Percentiles rank a stretch among this genome's conserved stretches.
Conservation (phyloP, 2,329 filamentous ascomycete species). For the Zymoseptoria crescenta region DNA sequence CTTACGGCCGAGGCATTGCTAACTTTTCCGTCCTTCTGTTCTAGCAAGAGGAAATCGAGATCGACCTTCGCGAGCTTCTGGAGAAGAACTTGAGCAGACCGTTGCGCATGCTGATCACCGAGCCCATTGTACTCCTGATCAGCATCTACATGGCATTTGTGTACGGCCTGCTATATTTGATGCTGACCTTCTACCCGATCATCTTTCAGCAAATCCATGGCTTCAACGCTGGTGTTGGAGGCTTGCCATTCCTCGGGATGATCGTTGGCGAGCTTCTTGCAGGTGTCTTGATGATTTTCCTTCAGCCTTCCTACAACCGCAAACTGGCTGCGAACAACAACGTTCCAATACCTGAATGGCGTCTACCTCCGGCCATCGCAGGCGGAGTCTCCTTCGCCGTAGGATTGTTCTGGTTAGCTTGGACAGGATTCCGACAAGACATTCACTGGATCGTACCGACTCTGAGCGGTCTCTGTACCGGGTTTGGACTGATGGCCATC, state of each 20-base stretch:
- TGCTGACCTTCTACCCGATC: constrained; percentile 75
- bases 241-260: constrained; percentile 79
- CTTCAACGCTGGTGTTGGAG: constrained; percentile 61
- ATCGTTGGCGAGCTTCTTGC: constrained; percentile 28
- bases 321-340: constrained; percentile 29
- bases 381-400: constrained; percentile 39
- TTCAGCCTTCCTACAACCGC: constrained; percentile 28
- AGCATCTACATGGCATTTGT: constrained; percentile 36
- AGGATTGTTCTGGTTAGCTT: constrained; percentile 39
- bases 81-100: constrained; percentile 34
- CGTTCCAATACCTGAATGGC: constrained; percentile 36
- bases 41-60: constrained; percentile 33
- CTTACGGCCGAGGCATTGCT: not conserved
- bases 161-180: constrained; percentile 63
- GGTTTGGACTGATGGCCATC: constrained; percentile 37
- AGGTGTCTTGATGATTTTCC: constrained; percentile 4
- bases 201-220: constrained; percentile 67
- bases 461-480: constrained; percentile 36
- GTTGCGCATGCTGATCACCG: constrained; percentile 42
- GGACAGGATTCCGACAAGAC: constrained; percentile 33
- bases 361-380: constrained; percentile 40
- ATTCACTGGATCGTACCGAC: constrained; percentile 41
- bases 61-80: constrained; percentile 30
- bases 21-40: not conserved
- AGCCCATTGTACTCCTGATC: constrained; percentile 43